These are phyloP conservation scores for Aspergillus neoniger DNA, from an alignment of 2,329 filamentous ascomycete species.

Conservation along the genomic window DNA sequence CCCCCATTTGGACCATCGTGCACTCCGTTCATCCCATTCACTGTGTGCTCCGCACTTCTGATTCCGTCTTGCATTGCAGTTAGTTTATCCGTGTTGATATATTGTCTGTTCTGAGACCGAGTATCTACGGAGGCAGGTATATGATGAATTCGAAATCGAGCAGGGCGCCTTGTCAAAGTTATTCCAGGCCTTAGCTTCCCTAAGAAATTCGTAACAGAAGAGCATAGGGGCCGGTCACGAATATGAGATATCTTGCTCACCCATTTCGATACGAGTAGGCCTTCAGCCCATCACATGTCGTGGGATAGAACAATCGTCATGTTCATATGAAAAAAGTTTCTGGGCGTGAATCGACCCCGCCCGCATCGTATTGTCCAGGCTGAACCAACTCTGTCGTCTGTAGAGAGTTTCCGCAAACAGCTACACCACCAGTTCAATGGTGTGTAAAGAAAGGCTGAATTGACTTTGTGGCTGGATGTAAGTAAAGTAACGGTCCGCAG, in stretches of 20 bases:
- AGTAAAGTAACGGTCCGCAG: not conserved
- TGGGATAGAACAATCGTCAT: not conserved
- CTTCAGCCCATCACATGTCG: not conserved
- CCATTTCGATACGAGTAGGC: not conserved
- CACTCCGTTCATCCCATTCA: not conserved
- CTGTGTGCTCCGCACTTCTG: not conserved
- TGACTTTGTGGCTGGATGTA: not conserved
- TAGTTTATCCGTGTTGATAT: not conserved
- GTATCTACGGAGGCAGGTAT: not conserved
- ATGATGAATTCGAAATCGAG: not conserved
- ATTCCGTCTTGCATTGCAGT: not conserved
- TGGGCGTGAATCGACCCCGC: not conserved
- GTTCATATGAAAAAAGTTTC: not conserved
- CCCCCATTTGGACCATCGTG: not conserved
- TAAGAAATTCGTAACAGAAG: not conserved
- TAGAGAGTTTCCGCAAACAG: not conserved
- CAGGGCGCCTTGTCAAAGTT: not conserved
- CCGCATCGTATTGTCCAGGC: not conserved
- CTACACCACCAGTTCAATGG: not conserved
- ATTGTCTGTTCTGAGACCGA: not conserved
- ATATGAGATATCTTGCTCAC: not conserved
- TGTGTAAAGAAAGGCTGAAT: not conserved
- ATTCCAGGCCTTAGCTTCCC: not conserved
- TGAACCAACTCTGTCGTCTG: not conserved
- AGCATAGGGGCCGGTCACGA: not conserved